Conservation (phyloP, 192 early-diverging fungal species). For the Funneliformis geosporum region DNA sequence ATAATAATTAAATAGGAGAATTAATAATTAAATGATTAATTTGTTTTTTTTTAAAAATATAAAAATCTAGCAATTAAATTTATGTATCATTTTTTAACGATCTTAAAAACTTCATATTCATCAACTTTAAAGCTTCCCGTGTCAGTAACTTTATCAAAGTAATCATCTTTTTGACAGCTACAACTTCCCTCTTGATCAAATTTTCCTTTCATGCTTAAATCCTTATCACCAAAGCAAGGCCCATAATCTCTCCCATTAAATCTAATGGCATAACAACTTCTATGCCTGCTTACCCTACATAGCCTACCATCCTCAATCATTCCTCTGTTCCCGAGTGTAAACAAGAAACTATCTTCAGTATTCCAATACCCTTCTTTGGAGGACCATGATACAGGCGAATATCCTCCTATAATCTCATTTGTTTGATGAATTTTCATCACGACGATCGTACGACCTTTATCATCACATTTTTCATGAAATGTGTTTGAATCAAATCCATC, state of each 20-base stretch:
- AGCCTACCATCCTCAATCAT: slow-evolving; percentile 19
- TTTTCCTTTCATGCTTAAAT: slow-evolving; percentile 17
- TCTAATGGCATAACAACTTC: slow-evolving; percentile 29
- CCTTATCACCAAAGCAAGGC: slow-evolving; percentile 31
- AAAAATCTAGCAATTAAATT: too few species aligned
- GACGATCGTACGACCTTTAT: slow-evolving; percentile 12
- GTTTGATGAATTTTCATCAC: slow-evolving; percentile 21
- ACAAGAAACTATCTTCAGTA: slow-evolving; percentile 31
- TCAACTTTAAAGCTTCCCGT: slow-evolving; percentile 9
- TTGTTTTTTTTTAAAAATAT: too few species aligned
- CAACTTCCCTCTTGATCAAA: slow-evolving; percentile 26
- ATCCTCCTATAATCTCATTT: slow-evolving; percentile 22
- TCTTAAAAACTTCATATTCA: slow-evolving; percentile 14
- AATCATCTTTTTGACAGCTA: slow-evolving; percentile 29
- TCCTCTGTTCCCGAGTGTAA: slow-evolving; percentile 19
- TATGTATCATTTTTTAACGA: not conserved
- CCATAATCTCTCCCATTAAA: slow-evolving; percentile 25
- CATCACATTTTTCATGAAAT: slow-evolving; percentile 26
- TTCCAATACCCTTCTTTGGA: slow-evolving; percentile 25
- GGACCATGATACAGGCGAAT: slow-evolving; percentile 17
- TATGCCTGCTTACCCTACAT: slow-evolving; percentile 9
- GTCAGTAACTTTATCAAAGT: slow-evolving; percentile 20
- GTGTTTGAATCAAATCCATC: slow-evolving; percentile 23
- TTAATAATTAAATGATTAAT: too few species aligned
- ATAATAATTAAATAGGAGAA: too few species aligned